Conservation (phyloP, 2,329 filamentous ascomycete species). For the Ambrosiella xylebori region DNA sequence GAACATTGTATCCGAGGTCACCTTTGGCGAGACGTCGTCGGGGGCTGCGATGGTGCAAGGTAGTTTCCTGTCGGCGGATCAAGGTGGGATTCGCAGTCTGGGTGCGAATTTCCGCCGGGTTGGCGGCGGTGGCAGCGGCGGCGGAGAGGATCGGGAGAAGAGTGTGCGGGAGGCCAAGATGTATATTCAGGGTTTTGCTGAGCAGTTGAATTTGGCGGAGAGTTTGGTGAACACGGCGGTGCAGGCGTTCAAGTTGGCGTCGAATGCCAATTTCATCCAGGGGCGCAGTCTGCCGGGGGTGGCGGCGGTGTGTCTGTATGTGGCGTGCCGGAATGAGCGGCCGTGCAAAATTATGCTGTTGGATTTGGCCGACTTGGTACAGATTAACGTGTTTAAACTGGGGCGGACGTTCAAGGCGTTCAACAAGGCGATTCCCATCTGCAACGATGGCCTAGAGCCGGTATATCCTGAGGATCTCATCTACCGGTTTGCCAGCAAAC, state of each 20-base stretch:
- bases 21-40: slow-evolving; percentile 71
- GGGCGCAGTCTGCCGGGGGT: slow-evolving; percentile 75
- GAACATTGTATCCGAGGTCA: slow-evolving; percentile 82
- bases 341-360: slow-evolving; percentile 84
- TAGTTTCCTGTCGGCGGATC: slow-evolving; percentile 70
- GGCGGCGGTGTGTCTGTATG: slow-evolving; percentile 79
- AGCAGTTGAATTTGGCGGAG: slow-evolving; percentile 42
- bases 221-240: slow-evolving; percentile 47
- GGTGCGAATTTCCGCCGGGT: slow-evolving; percentile 44
- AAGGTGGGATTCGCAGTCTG: slow-evolving; percentile 57
- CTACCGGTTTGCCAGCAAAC: slow-evolving; percentile 72
- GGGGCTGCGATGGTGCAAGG: slow-evolving; percentile 85
- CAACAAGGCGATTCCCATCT: slow-evolving; percentile 51
- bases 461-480: slow-evolving; percentile 83
- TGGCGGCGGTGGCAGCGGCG: slow-evolving; percentile 20
- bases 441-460: slow-evolving; percentile 46
- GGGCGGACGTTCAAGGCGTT: slow-evolving; percentile 80
- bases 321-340: slow-evolving; percentile 62
- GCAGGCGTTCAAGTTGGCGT: slow-evolving; percentile 60
- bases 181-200: slow-evolving; percentile 45
- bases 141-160: slow-evolving; percentile 38
- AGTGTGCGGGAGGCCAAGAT: slow-evolving; percentile 40
- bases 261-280: slow-evolving; percentile 62
- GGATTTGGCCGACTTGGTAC: slow-evolving; percentile 70
- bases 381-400: slow-evolving; percentile 81